These are phyloP conservation scores for Parastagonospora avenae DNA, from an alignment of 2,329 filamentous ascomycete genomes.

Conservation along the genomic window DNA sequence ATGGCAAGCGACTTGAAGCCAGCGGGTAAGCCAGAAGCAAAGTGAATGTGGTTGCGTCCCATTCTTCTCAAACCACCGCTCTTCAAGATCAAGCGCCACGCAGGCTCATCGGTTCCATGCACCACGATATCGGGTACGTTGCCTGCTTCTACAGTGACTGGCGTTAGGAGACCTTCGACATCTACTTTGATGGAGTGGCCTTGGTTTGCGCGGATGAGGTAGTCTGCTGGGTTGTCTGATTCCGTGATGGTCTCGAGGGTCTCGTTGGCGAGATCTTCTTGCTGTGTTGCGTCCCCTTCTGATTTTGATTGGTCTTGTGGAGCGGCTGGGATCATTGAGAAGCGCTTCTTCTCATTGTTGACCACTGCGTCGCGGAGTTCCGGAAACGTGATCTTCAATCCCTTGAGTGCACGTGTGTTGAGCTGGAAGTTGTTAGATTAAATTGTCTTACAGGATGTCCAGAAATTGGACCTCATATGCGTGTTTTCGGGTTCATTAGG, in stretches of 20 bases:
- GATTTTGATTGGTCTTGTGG: slow-evolving; percentile 11
- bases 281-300: slow-evolving; percentile 2
- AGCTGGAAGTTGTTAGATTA: slow-evolving; percentile 49
- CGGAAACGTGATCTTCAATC: slow-evolving; percentile 72
- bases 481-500: background rate
- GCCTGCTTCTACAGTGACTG: slow-evolving; percentile 60
- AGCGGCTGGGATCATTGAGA: slow-evolving; percentile 69
- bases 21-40: slow-evolving; percentile 72
- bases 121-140: slow-evolving; percentile 72
- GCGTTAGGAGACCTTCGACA: slow-evolving; percentile 71
- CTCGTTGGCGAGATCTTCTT: slow-evolving; percentile 14
- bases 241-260: slow-evolving; percentile 14
- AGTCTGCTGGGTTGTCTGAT: slow-evolving; percentile 64
- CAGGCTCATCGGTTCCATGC: slow-evolving; percentile 86
- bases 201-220: slow-evolving; percentile 92
- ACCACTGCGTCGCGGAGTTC: slow-evolving; percentile 74
- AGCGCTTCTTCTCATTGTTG: slow-evolving; percentile 88
- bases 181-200: slow-evolving; percentile 84
- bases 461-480: background rate
- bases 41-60: slow-evolving; percentile 88
- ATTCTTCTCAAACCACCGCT: slow-evolving; percentile 80
- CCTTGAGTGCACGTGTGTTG: slow-evolving; percentile 65
- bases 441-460: no score
- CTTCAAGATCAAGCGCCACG: slow-evolving; percentile 76
- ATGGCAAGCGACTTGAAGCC: slow-evolving; percentile 41